These are phyloP conservation scores for Cryptosporidium baileyi DNA, from an alignment of 169 alveolate species.

Conservation along the genomic window DNA sequence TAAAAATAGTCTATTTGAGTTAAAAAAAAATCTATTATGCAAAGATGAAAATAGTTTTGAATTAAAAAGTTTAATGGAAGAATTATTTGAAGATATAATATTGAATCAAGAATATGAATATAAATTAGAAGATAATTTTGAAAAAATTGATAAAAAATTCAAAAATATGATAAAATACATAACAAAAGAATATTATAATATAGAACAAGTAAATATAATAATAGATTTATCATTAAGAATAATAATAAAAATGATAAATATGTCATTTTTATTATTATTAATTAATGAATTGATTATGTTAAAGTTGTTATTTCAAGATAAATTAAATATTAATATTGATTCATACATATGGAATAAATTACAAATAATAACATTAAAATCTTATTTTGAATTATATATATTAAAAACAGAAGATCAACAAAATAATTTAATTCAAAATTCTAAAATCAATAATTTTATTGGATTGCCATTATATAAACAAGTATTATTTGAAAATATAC, in stretches of 20 bases:
- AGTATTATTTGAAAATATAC: background rate
- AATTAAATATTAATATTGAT: background rate
- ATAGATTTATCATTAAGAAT: background rate
- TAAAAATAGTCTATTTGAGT: background rate
- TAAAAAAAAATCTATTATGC: background rate
- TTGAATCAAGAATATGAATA: background rate
- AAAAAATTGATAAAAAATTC: background rate
- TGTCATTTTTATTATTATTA: constrained; percentile 6
- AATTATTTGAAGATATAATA: background rate
- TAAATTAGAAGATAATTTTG: background rate
- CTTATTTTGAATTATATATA: background rate
- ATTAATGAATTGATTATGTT: background rate
- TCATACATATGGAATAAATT: constrained; percentile 7
- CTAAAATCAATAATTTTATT: background rate
- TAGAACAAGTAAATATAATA: constrained; percentile 15
- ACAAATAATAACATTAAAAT: background rate
- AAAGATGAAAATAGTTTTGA: constrained; percentile 3
- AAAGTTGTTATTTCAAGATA: background rate
- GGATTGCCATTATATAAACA: constrained; percentile 5
- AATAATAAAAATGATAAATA: background rate
- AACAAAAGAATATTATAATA: constrained; percentile 8
- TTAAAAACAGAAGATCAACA: background rate
- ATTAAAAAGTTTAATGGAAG: background rate
- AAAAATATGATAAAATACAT: background rate
- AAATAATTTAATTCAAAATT: background rate